Percentiles rank a stretch among this genome's conserved stretches.
Conservation (phyloP, 2,329 filamentous ascomycete genomes). For the Sarocladiaceae sp. region DNA sequence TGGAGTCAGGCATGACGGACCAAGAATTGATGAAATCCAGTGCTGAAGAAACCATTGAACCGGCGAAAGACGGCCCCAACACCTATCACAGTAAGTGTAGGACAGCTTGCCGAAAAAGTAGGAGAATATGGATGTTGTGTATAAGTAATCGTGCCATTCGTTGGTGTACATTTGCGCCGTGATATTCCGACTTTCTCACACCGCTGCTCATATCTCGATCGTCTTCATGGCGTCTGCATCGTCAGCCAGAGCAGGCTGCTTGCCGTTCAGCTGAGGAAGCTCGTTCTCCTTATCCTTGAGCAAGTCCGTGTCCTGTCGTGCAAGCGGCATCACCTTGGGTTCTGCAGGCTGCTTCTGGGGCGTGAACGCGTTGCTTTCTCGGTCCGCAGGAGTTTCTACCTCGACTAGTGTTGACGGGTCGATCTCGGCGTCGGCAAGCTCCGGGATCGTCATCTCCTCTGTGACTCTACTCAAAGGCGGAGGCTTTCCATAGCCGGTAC, state of each 20-base stretch:
- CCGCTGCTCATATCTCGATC: constrained; percentile 47
- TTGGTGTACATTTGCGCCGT: constrained; percentile 10
- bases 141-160: constrained; percentile 12
- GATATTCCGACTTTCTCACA: background rate
- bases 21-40: no score
- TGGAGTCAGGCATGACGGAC: no score
- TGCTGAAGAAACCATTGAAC: no score
- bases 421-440: constrained; percentile 30
- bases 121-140: background rate
- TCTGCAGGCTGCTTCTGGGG: constrained; percentile 11
- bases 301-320: constrained; percentile 27
- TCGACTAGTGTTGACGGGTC: constrained; percentile 48
- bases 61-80: no score
- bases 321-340: constrained; percentile 21
- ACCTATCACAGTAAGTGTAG: background rate
- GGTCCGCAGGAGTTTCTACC: constrained; percentile 30
- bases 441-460: constrained; percentile 52
- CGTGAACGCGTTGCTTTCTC: constrained; percentile 37
- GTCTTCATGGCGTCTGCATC: constrained; percentile 54
- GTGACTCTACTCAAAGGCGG: constrained; percentile 69
- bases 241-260: constrained; percentile 36
- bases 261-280: constrained; percentile 34
- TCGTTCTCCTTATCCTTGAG: constrained; percentile 32
- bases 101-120: constrained; percentile 4
- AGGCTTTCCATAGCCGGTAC: constrained; percentile 59